A percentile compares a stretch with the other conserved stretches of the same genome.
phyloP scores from a whole-genome alignment of 2,329 filamentous ascomycete genomes.

The Colletotrichum salicis region DNA sequence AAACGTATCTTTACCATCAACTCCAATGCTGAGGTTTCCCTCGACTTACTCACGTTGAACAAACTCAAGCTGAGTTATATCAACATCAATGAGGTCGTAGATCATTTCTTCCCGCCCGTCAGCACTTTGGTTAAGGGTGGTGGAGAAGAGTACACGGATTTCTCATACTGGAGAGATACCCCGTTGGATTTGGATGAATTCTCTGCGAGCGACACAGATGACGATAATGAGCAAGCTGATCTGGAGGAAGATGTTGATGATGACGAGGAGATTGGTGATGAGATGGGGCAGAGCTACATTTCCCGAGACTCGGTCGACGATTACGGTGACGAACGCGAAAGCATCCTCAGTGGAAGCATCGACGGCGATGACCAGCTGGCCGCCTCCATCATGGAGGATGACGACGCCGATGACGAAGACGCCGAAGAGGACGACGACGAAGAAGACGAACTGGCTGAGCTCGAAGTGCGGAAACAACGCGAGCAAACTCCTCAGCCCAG shows the following conservation, averaged over 20 bases:
- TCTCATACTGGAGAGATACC: slow-evolving; percentile 92
- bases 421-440: slow-evolving; percentile 47
- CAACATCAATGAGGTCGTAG: slow-evolving; percentile 95
- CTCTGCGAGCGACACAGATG: slow-evolving; percentile 79
- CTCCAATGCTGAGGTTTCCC: slow-evolving; percentile 92
- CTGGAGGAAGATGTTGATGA: slow-evolving; percentile 64
- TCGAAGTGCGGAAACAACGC: slow-evolving; percentile 26
- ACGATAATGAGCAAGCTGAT: slow-evolving; percentile 58
- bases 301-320: slow-evolving; percentile 61
- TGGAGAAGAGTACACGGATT: slow-evolving; percentile 95
- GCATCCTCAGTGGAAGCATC: slow-evolving; percentile 55
- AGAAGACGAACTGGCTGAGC: slow-evolving; percentile 55
- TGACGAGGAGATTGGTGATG: slow-evolving; percentile 55
- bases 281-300: slow-evolving; percentile 66
- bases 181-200: slow-evolving; percentile 90
- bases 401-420: slow-evolving; percentile 46
- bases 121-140: slow-evolving; percentile 87
- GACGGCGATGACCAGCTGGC: slow-evolving; percentile 56
- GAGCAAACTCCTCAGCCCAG: slow-evolving; percentile 32
- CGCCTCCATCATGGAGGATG: slow-evolving; percentile 52
- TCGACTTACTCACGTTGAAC: slow-evolving; percentile 90
- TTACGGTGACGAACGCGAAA: slow-evolving; percentile 55
- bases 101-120: slow-evolving; percentile 97
- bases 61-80: slow-evolving; percentile 97
- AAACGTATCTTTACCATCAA: slow-evolving; percentile 99